Base-by-base conservation (phyloP, 257 asterid species). In the Penstemon davidsonii region DNA sequence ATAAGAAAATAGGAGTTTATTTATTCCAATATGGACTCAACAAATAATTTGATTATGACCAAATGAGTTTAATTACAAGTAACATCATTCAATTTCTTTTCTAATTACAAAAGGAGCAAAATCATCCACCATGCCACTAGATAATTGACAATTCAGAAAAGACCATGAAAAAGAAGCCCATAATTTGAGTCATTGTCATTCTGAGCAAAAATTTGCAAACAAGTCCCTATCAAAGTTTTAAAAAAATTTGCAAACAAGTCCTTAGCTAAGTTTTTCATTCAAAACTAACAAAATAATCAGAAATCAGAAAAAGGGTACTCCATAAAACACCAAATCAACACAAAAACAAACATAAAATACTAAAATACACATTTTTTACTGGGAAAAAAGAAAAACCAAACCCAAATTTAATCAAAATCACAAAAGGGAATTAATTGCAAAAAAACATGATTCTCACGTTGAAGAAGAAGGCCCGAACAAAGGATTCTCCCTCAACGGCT, bases 401-500 rank as follows among this genome's bases (percentile, higher is more conserved):
- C 12, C 55, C 18, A 44, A 77, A 74, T 36, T 6, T 39, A 64
- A 65, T 38, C 13, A 50, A 36, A 39, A 51, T 5, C 45, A 0
- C 2, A 67, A 36, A 66, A 56, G 43, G 62, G 44, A 55, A 37
- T 61, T 15, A 15, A 10, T 13, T 13, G 3, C 9, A 33, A 60
- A 40, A 58, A 46, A 18, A 6, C 40, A 55, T 10, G 59, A 60
- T 46, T 5, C 95, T 84, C 73, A 93, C 99, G 96, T 85, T 18
- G 86, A 73, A 70, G 95, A 79, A 74, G 99, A 88, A 76, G 99
- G 97, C 2, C 99, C 99, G 15, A 93, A 75, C 51, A 87, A 68
- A 19, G 98, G 99, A 79, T 93, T 93, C 74, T 93, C 89, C 43
- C 79, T 64, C 52, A 84, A 51, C 3, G 97, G 97, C 87, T 93